phyloP scores from a whole-genome alignment of 768 basidiomycete species.

The Leucocoprinus sp. region DNA sequence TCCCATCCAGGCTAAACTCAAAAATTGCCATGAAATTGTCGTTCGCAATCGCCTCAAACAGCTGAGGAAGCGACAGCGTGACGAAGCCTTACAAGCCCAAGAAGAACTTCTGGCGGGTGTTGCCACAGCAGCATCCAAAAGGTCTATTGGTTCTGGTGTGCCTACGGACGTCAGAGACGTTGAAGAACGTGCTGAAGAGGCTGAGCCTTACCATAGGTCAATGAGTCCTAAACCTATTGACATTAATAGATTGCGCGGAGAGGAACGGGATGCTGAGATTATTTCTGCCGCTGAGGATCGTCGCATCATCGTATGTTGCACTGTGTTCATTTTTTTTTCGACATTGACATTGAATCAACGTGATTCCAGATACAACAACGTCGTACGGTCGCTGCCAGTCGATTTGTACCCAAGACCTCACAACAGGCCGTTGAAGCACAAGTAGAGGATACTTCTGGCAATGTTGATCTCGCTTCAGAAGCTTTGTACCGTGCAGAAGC shows the following conservation, averaged over 20 bases:
- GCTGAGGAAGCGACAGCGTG: slow-evolving; percentile 89
- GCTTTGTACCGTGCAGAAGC: slow-evolving; percentile 87
- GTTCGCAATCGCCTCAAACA: slow-evolving; percentile 95
- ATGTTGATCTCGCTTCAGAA: slow-evolving; percentile 78
- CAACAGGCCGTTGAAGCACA: slow-evolving; percentile 51
- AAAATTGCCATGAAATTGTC: slow-evolving; percentile 90
- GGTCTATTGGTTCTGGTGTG: slow-evolving; percentile 24
- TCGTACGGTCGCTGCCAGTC: slow-evolving; percentile 71
- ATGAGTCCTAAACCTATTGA: slow-evolving; percentile 84
- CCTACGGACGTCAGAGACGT: slow-evolving; percentile 25
- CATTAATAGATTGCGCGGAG: slow-evolving; percentile 57
- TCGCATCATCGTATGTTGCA: slow-evolving; percentile 49
- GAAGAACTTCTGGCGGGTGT: slow-evolving; percentile 83
- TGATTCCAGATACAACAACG: slow-evolving; percentile 71
- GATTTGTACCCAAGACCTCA: slow-evolving; percentile 75
- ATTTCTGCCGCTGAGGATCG: slow-evolving; percentile 60
- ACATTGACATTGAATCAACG: too few relatives aligned
- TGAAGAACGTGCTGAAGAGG: slow-evolving; percentile 42
- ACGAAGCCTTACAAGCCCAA: slow-evolving; percentile 91
- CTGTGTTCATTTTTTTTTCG: slow-evolving; percentile 7
- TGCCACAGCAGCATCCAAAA: slow-evolving; percentile 45
- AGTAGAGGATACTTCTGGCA: slow-evolving; percentile 48
- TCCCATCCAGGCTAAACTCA: slow-evolving; percentile 71
- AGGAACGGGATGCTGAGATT: slow-evolving; percentile 79
- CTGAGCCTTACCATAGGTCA: slow-evolving; percentile 71